A percentile compares a stretch with the other conserved stretches of the same genome.
phyloP scores from a whole-genome alignment of 257 asterid genomes.

The Nicotiana knightiana region DNA sequence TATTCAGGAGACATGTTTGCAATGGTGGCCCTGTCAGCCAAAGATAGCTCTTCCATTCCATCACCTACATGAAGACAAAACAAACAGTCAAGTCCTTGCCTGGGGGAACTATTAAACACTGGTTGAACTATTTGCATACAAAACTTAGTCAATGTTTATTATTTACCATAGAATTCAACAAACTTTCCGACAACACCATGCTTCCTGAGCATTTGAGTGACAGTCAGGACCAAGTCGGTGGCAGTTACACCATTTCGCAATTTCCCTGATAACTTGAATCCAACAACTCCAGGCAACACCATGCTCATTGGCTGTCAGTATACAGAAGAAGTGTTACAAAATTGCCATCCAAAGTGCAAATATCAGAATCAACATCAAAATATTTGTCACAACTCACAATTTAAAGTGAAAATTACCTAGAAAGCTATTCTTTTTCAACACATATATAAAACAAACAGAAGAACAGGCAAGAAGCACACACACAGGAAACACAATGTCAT shows the following conservation, averaged over 20 bases:
- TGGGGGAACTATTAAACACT: background rate
- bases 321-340: constrained; percentile 13
- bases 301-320: constrained; percentile 85
- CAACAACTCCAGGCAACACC: constrained; percentile 95
- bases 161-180: constrained; percentile 70
- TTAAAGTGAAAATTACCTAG: background rate
- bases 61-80: constrained; percentile 40
- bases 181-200: constrained; percentile 92
- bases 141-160: background rate
- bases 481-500: background rate
- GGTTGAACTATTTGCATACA: background rate
- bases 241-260: constrained; percentile 81
- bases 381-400: background rate
- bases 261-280: constrained; percentile 84
- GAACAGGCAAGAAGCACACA: background rate
- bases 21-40: constrained; percentile 98
- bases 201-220: constrained; percentile 82
- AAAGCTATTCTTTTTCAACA: background rate
- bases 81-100: constrained; percentile 4
- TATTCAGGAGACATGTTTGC: constrained; percentile 99
- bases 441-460: background rate
- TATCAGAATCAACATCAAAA: background rate
- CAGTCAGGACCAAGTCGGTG: constrained; percentile 82
- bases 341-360: constrained; percentile 12
- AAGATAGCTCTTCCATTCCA: constrained; percentile 77